These are phyloP conservation scores for Holtermannia corniformis DNA, from an alignment of 768 basidiomycete species.

Conservation along the genomic window DNA sequence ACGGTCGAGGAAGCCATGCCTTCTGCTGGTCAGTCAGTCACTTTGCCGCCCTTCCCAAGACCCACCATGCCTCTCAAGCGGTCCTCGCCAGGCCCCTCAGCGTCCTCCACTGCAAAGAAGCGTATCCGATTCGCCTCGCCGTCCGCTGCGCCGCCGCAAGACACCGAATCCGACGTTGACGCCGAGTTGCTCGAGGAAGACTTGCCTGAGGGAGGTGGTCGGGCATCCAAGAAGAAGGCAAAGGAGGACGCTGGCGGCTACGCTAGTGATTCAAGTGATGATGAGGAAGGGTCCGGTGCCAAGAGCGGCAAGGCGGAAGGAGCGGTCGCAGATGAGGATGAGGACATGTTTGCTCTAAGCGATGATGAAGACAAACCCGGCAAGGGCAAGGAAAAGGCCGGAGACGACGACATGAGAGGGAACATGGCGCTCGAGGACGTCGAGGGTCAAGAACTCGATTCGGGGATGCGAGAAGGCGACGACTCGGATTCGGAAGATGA, in stretches of 20 bases:
- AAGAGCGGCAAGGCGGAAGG: conserved; percentile 51
- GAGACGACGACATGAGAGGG: too few species aligned
- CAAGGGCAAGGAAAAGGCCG: conserved; percentile 54
- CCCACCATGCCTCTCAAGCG: conserved; percentile 26
- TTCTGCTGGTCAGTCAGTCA: too few species aligned
- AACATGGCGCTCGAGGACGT: conserved; percentile 86
- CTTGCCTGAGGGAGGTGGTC: conserved; percentile 20
- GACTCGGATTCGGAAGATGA: conserved; percentile 41
- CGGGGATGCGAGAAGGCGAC: conserved; percentile 67
- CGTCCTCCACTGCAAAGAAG: conserved; percentile 11
- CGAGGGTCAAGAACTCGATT: conserved; percentile 83
- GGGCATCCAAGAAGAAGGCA: conserved; percentile 44
- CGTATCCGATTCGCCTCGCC: conserved; percentile 29
- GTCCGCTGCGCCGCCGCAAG: conserved; percentile 4
- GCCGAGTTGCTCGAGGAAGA: conserved; percentile 33
- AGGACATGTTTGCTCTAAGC: conserved; percentile 69
- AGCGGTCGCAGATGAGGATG: conserved; percentile 45
- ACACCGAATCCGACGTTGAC: conserved; percentile 1
- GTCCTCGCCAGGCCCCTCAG: conserved; percentile 1
- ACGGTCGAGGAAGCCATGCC: too few species aligned
- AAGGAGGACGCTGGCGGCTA: conserved; percentile 71
- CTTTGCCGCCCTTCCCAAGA: too few species aligned
- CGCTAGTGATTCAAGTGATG: conserved; percentile 87
- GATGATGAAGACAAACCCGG: conserved; percentile 46
- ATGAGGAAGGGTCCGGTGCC: conserved; percentile 85